These are phyloP conservation scores for Jamesozyma hellenica DNA, from an alignment of 805 yeast genomes.

Conservation along the genomic window DNA sequence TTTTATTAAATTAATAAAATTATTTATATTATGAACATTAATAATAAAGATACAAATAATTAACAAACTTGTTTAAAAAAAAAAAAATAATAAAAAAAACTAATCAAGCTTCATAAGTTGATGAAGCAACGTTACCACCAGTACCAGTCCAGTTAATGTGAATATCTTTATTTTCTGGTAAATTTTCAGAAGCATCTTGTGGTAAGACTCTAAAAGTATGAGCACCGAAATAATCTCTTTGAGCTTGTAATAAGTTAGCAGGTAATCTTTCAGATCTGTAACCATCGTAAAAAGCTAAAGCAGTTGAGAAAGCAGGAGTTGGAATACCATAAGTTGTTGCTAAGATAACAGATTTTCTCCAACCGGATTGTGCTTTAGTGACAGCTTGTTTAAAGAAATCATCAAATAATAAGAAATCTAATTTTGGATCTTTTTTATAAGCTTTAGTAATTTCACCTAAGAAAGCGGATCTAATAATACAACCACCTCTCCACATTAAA, in stretches of 20 bases:
- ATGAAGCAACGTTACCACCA: conserved; percentile 95
- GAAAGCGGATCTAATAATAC: conserved; percentile 98
- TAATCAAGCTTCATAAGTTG: conserved; percentile 81
- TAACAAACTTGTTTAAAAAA: no score
- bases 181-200: conserved; percentile 62
- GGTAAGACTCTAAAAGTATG: conserved; percentile 96
- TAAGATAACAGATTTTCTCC: conserved; percentile 80
- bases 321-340: conserved; percentile 86
- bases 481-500: conserved; percentile 99
- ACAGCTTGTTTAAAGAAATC: conserved; percentile 90
- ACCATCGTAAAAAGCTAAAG: conserved; percentile 96
- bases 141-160: conserved; percentile 99
- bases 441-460: conserved; percentile 95
- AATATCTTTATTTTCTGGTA: conserved; percentile 73
- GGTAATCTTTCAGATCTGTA: conserved; percentile 93
- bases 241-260: conserved; percentile 97
- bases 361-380: conserved; percentile 84
- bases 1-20: no score
- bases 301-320: conserved; percentile 95
- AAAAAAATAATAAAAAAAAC: no score
- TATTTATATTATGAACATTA: no score
- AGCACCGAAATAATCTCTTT: conserved; percentile 99
- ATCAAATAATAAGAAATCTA: conserved; percentile 92
- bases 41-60: no score
- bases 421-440: conserved; percentile 82